Percentiles rank a stretch among this genome's conserved stretches.
Evolutionary conservation across 2,329 filamentous ascomycete species (phyloP).

Genomic region (Moelleriella libera): DNA sequence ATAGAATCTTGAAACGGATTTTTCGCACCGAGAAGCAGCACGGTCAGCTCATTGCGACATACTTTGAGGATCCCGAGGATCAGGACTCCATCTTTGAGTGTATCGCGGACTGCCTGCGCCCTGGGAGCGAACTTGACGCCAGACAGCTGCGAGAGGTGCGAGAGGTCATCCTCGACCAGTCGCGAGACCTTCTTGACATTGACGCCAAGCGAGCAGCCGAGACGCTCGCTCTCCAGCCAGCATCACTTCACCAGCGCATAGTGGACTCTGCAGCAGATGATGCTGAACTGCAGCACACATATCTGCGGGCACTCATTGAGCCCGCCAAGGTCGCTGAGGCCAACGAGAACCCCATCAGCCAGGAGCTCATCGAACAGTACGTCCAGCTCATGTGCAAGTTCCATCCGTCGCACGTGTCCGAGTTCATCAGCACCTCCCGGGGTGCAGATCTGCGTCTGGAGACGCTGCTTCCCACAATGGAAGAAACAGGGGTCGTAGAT

Average conservation of each 20-base stretch:
- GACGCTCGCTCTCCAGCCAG: conserved; percentile 45
- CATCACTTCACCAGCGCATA: conserved; percentile 52
- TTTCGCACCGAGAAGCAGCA: conserved; percentile 73
- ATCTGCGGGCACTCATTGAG: conserved; percentile 65
- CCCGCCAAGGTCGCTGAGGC: conserved; percentile 23
- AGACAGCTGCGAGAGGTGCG: conserved; percentile 64
- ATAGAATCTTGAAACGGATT: conserved; percentile 78
- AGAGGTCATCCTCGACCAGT: conserved; percentile 48
- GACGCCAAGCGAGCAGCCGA: conserved; percentile 51
- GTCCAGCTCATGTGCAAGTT: conserved; percentile 85
- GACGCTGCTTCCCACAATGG: conserved; percentile 71
- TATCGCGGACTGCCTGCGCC: conserved; percentile 59
- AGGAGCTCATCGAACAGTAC: conserved; percentile 66
- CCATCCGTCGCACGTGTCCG: conserved; percentile 67
- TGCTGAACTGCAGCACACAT: conserved; percentile 56
- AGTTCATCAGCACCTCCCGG: conserved; percentile 67
- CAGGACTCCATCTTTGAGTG: conserved; percentile 64
- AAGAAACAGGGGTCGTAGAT: conserved; percentile 79
- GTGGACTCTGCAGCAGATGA: conserved; percentile 47
- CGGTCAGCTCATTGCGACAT: conserved; percentile 61
- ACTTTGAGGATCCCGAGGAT: conserved; percentile 74
- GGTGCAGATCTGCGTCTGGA: conserved; percentile 68
- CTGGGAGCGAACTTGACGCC: conserved; percentile 45
- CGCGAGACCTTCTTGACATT: conserved; percentile 51
- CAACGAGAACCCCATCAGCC: conserved; percentile 24